phyloP scores from a whole-genome alignment of 108 stramenopile species.

The Conticribra weissflogii region DNA sequence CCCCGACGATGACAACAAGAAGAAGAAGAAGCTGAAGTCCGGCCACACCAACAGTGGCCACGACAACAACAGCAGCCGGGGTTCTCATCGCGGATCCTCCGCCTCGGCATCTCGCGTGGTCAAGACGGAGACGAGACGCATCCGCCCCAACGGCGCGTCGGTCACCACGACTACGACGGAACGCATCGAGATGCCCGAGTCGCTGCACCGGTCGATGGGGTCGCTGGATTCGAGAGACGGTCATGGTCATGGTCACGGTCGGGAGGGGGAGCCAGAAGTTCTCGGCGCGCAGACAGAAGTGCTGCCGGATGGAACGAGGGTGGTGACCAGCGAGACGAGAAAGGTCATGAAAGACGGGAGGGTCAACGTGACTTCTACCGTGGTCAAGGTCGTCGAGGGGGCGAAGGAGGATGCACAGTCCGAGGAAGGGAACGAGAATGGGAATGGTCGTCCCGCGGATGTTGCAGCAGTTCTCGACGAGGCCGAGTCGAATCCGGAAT shows the following conservation, averaged over 20 bases:
- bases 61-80: too few species aligned
- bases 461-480: too few species aligned
- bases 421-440: too few species aligned
- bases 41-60: too few species aligned
- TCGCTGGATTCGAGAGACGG: too few species aligned
- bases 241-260: too few species aligned
- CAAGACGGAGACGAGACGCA: background rate
- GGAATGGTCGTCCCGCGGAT: too few species aligned
- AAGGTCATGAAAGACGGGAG: background rate
- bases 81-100: too few species aligned
- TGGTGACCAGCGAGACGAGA: background rate
- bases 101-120: too few species aligned
- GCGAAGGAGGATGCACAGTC: background rate
- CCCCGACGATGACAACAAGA: background rate
- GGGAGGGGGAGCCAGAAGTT: too few species aligned
- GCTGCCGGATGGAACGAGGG: background rate
- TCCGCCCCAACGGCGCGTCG: background rate
- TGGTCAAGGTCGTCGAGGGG: background rate
- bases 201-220: background rate
- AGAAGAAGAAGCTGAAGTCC: too few species aligned
- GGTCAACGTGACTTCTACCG: background rate
- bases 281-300: background rate
- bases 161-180: background rate
- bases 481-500: too few species aligned
- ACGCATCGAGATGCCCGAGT: background rate